Evolutionary conservation across 176 grass and related monocot species (phyloP).

Genomic region (Bolboschoenus planiculmis): DNA sequence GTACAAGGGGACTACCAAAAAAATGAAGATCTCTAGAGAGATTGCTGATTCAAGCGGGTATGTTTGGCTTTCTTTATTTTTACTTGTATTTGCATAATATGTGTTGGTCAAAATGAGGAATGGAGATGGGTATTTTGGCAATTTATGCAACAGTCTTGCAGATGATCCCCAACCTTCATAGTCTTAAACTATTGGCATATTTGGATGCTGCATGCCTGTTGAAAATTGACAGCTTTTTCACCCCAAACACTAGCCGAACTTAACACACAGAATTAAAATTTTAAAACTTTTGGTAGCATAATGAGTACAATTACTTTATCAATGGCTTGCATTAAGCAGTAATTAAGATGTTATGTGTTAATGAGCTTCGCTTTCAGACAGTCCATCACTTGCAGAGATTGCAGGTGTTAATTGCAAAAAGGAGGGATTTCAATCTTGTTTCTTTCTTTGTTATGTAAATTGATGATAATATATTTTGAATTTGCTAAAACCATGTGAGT

Average conservation of each 20-base stretch:
- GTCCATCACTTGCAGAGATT: not conserved
- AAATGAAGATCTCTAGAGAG: constrained; percentile 93
- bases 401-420: not conserved
- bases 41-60: constrained; percentile 81
- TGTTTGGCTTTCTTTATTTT: not conserved
- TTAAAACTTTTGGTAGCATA: not conserved
- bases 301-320: not conserved
- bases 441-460: not conserved
- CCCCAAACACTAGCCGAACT: not conserved
- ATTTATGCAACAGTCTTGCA: not conserved
- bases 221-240: not conserved
- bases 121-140: not conserved
- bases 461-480: not conserved
- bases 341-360: too few species aligned
- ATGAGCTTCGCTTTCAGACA: not conserved
- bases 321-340: too few species aligned
- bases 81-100: not conserved
- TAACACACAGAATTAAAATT: not conserved
- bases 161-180: not conserved
- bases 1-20: constrained; percentile 88
- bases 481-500: not conserved
- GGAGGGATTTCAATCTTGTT: not conserved
- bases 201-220: not conserved
- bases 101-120: not conserved
- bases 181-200: not conserved